These are phyloP conservation scores for Globisporangium polare DNA, from an alignment of 352 stramenopile species.

Conservation along the genomic window DNA sequence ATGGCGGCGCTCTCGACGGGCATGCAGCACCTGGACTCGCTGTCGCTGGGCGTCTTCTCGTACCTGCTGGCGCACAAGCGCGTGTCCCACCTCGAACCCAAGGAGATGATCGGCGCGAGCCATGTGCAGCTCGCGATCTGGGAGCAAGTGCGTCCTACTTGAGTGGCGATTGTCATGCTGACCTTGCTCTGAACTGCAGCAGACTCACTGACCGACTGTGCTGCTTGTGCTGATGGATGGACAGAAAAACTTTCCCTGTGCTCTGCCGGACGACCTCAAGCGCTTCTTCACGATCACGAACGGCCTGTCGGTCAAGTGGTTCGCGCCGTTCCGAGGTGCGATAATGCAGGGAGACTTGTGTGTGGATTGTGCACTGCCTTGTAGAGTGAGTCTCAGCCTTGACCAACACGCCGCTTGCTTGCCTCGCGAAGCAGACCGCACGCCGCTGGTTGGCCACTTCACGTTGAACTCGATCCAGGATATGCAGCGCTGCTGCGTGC, in stretches of 20 bases:
- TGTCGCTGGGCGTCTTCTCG: slow-evolving; percentile 72
- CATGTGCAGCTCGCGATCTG: slow-evolving; percentile 51
- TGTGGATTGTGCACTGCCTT: not conserved
- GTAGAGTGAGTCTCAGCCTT: not conserved
- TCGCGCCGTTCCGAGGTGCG: slow-evolving; percentile 42
- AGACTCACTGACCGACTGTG: not conserved
- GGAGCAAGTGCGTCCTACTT: slow-evolving; percentile 44
- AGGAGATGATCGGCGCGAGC: slow-evolving; percentile 41
- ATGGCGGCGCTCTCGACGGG: slow-evolving; percentile 5
- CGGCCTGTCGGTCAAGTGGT: slow-evolving; percentile 73
- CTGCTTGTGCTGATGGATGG: not conserved
- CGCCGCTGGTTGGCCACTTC: slow-evolving; percentile 63
- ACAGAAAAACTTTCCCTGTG: slow-evolving; percentile 53
- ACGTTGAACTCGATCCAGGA: slow-evolving; percentile 56
- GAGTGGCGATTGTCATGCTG: not conserved
- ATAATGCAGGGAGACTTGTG: not conserved
- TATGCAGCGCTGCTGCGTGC: slow-evolving; percentile 36
- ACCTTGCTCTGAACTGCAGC: not conserved
- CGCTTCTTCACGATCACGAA: slow-evolving; percentile 69
- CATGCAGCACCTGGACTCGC: slow-evolving; percentile 32
- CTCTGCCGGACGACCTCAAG: slow-evolving; percentile 60
- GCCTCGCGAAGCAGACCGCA: slow-evolving; percentile 21
- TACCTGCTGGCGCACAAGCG: slow-evolving; percentile 56
- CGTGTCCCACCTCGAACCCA: slow-evolving; percentile 54
- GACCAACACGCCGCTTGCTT: not conserved